phyloP scores from a whole-genome alignment of 2,329 filamentous ascomycete genomes.

The Mycocentrospora acerina region DNA sequence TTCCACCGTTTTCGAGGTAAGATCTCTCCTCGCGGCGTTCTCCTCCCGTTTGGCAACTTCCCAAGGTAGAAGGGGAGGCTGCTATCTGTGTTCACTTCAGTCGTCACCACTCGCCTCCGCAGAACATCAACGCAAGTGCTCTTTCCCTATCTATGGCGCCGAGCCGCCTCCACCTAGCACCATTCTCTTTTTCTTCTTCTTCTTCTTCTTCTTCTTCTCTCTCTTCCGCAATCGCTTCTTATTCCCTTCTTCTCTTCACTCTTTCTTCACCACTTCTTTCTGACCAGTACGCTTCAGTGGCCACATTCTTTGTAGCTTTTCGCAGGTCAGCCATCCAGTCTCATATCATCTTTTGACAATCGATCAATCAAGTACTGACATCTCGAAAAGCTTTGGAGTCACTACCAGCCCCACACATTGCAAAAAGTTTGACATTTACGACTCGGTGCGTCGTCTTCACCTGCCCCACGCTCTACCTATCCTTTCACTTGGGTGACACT shows the following conservation, averaged over 20 bases:
- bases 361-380: slow-evolving; percentile 16
- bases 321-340: slow-evolving; percentile 33
- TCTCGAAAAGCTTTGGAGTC: slow-evolving; percentile 42
- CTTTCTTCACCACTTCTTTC: slow-evolving; percentile 41
- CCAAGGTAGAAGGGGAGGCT: slow-evolving; percentile 20
- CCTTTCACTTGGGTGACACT: slow-evolving; percentile 8
- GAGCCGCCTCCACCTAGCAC: slow-evolving; percentile 22
- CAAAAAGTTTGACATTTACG: slow-evolving; percentile 46
- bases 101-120: slow-evolving; percentile 16
- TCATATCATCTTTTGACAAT: slow-evolving; percentile 2
- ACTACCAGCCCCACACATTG: slow-evolving; percentile 43
- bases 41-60: slow-evolving; percentile 12
- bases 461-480: slow-evolving; percentile 2
- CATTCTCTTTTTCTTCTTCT: slow-evolving; percentile 17
- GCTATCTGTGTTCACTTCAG: slow-evolving; percentile 15
- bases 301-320: slow-evolving; percentile 50
- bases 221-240: too few species aligned
- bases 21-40: slow-evolving; percentile 12
- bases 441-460: slow-evolving; percentile 33
- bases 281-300: slow-evolving; percentile 46
- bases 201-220: slow-evolving; percentile 19
- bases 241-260: slow-evolving; percentile 28
- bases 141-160: slow-evolving; percentile 30
- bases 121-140: slow-evolving; percentile 19
- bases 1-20: slow-evolving; percentile 22